A percentile compares a stretch with the other conserved stretches of the same genome.
These are phyloP conservation scores for Mytilinidion resinicola DNA, from an alignment of 495 filamentous ascomycete genomes.

Conservation along the genomic window DNA sequence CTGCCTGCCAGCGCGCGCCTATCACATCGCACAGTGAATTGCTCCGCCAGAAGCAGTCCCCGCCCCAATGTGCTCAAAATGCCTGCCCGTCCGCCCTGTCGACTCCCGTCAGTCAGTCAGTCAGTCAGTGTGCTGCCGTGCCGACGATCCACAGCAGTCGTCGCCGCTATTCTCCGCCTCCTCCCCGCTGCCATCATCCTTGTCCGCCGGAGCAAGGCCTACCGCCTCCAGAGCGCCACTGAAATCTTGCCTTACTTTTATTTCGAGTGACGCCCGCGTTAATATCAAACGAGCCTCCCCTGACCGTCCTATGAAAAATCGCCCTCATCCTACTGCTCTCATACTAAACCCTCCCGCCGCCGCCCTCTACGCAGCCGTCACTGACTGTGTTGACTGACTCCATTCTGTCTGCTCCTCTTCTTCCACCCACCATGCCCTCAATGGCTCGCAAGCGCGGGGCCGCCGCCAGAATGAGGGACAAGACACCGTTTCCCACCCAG, in stretches of 20 bases:
- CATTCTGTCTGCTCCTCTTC: neutral
- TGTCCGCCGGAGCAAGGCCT: constrained; percentile 15
- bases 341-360: too few relatives aligned
- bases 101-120: too few relatives aligned
- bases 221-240: constrained; percentile 28
- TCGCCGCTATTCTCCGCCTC: constrained; percentile 18
- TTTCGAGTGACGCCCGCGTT: constrained; percentile 23
- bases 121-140: too few relatives aligned
- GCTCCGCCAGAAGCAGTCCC: too few relatives aligned
- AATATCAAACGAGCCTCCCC: constrained; percentile 23
- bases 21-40: too few relatives aligned
- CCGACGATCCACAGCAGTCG: constrained; percentile 17
- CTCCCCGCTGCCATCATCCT: constrained; percentile 27
- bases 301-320: constrained; percentile 11
- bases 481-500: constrained; percentile 22
- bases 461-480: constrained; percentile 10
- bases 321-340: neutral
- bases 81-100: constrained; percentile 29
- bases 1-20: too few relatives aligned
- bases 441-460: constrained; percentile 19
- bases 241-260: constrained; percentile 24
- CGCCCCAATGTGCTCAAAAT: constrained; percentile 3
- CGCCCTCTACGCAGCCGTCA: too few relatives aligned
- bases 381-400: neutral
- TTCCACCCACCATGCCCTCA: constrained; percentile 3